Conservation (phyloP, 2,329 filamentous ascomycete species). For the Sporothrix inflata region DNA sequence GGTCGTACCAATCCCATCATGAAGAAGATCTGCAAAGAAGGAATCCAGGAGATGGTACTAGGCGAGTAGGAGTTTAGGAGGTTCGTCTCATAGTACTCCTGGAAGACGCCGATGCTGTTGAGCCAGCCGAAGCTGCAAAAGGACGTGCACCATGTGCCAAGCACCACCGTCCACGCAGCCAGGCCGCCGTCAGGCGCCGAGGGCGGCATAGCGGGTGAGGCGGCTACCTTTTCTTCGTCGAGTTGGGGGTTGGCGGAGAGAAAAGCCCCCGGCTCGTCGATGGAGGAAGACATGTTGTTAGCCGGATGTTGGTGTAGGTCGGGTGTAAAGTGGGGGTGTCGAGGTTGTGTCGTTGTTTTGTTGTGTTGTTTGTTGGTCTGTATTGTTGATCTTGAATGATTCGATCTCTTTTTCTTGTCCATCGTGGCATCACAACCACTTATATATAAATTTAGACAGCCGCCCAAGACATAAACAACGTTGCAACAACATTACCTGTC, state of each 20-base stretch:
- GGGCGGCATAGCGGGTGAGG: background rate
- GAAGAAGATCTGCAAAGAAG: conserved; percentile 54
- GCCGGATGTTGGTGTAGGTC: background rate
- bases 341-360: no score
- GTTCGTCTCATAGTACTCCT: conserved; percentile 52
- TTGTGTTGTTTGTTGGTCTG: no score
- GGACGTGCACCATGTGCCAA: conserved; percentile 35
- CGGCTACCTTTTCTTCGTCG: background rate
- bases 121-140: conserved; percentile 36
- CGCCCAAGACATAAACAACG: background rate
- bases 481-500: background rate
- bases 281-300: background rate
- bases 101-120: conserved; percentile 48
- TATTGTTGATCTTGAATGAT: no score
- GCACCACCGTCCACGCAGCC: conserved; percentile 37
- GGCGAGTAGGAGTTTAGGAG: conserved; percentile 48
- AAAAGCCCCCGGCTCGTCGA: background rate
- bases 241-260: background rate
- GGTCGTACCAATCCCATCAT: conserved; percentile 14
- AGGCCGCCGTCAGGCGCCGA: conserved; percentile 34
- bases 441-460: background rate
- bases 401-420: no score
- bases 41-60: conserved; percentile 55
- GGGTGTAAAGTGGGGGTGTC: background rate
- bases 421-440: background rate